phyloP scores from a whole-genome alignment of 768 basidiomycete genomes.

The Butyriboletus loyo region DNA sequence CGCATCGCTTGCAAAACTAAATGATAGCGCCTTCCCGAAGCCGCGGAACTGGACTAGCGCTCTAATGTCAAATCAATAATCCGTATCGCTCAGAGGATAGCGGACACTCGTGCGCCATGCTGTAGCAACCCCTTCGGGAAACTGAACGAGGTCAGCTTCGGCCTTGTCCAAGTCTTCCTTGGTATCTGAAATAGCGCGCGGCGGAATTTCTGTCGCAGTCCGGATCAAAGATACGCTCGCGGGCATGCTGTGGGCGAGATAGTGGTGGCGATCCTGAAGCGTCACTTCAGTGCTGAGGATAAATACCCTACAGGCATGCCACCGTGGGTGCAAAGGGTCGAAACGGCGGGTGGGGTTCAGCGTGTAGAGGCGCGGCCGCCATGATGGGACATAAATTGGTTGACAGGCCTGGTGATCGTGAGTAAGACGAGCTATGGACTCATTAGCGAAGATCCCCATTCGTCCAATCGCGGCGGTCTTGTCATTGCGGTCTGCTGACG shows the following conservation, averaged over 20 bases:
- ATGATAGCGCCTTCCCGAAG: conserved; percentile 25
- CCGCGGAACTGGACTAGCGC: conserved; percentile 32
- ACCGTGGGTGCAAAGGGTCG: background rate
- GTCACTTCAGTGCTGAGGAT: background rate
- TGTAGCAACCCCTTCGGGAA: conserved; percentile 28
- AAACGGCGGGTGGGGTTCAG: background rate
- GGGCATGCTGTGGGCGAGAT: conserved; percentile 4
- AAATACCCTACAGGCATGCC: too few species aligned
- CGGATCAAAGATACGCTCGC: background rate
- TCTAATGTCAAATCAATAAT: conserved; percentile 11
- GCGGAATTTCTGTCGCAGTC: background rate
- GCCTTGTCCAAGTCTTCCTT: conserved; percentile 1
- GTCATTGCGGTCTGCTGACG: background rate
- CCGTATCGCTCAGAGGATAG: background rate
- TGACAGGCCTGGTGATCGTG: background rate
- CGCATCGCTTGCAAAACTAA: background rate
- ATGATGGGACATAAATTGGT: background rate
- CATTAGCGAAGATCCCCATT: background rate
- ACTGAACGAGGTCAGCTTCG: conserved; percentile 1
- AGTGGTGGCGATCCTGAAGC: background rate
- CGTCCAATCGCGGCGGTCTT: background rate
- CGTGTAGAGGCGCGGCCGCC: background rate
- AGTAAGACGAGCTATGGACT: background rate
- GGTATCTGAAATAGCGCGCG: background rate
- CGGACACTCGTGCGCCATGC: conserved; percentile 21